These are phyloP conservation scores for Malassezia caprae DNA, from an alignment of 1,284 basidiomycete genomes.

Conservation along the genomic window DNA sequence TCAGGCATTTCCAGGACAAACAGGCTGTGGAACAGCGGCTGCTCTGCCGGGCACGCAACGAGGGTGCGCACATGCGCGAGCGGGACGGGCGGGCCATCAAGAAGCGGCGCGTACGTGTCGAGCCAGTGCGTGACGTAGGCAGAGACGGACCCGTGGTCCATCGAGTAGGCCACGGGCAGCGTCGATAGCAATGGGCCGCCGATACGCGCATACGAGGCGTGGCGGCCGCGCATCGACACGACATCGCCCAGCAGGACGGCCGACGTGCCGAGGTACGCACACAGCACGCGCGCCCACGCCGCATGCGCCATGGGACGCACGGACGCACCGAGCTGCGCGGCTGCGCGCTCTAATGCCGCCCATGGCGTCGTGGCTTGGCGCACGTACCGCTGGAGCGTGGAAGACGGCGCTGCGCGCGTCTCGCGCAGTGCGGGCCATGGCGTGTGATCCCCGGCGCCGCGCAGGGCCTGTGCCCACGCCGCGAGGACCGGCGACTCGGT, in stretches of 20 bases:
- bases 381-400: background rate
- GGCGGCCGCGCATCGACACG: constrained; percentile 28
- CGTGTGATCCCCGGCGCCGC: constrained; percentile 11
- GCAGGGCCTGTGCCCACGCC: constrained; percentile 22
- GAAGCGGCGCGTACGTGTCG: constrained; percentile 23
- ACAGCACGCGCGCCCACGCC: constrained; percentile 44
- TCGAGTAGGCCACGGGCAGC: constrained; percentile 32
- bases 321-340: constrained; percentile 30
- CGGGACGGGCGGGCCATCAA: constrained; percentile 24
- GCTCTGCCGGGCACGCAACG: constrained; percentile 27
- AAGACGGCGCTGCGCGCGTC: background rate
- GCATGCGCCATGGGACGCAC: constrained; percentile 44
- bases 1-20: constrained; percentile 41
- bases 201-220: constrained; percentile 24
- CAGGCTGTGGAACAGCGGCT: constrained; percentile 39
- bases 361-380: constrained; percentile 10
- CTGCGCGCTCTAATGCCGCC: constrained; percentile 22
- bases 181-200: constrained; percentile 42
- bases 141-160: constrained; percentile 16
- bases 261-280: constrained; percentile 35
- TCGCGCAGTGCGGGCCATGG: constrained; percentile 21
- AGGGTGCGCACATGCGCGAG: constrained; percentile 27
- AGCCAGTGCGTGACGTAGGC: constrained; percentile 23
- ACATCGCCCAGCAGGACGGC: constrained; percentile 41
- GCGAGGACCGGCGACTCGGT: constrained; percentile 12